Conservation (phyloP, 495 filamentous ascomycete genomes). For the Bathelium albidoporum region DNA sequence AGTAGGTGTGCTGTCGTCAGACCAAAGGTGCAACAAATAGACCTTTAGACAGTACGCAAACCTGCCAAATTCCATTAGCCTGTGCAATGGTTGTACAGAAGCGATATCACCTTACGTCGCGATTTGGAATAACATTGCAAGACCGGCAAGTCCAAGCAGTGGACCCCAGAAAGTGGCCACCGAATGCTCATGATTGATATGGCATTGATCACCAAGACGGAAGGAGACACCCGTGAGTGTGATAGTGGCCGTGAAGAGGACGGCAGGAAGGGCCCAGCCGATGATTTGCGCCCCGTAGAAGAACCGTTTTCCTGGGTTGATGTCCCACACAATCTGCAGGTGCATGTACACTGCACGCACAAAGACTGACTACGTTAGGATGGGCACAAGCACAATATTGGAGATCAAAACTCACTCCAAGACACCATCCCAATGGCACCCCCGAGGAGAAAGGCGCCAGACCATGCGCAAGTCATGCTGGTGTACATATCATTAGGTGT, state of each 20-base stretch:
- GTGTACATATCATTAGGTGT: conserved; percentile 90
- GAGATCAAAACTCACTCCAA: conserved; percentile 49
- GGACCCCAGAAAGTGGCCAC: conserved; percentile 85
- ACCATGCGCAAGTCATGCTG: conserved; percentile 71
- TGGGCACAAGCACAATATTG: neutral
- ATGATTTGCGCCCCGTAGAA: conserved; percentile 74
- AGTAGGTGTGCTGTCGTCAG: conserved; percentile 49
- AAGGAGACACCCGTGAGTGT: conserved; percentile 86
- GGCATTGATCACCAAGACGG: conserved; percentile 81
- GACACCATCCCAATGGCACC: conserved; percentile 75
- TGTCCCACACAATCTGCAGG: conserved; percentile 95
- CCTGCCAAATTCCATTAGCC: conserved; percentile 34
- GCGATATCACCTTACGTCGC: conserved; percentile 24
- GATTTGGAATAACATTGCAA: conserved; percentile 69
- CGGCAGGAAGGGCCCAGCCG: conserved; percentile 73
- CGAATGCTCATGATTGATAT: conserved; percentile 78
- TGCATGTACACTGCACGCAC: conserved; percentile 84
- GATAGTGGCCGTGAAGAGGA: conserved; percentile 63
- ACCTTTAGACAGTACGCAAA: conserved; percentile 93
- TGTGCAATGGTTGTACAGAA: neutral
- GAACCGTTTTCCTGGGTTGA: conserved; percentile 76
- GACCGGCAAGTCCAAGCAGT: conserved; percentile 64
- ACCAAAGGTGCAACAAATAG: conserved; percentile 67
- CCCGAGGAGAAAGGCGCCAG: conserved; percentile 71
- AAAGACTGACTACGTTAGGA: conserved; percentile 47